These are phyloP conservation scores for Lasiosphaeriaceae sp. DNA, from an alignment of 495 filamentous ascomycete genomes.

Conservation along the genomic window DNA sequence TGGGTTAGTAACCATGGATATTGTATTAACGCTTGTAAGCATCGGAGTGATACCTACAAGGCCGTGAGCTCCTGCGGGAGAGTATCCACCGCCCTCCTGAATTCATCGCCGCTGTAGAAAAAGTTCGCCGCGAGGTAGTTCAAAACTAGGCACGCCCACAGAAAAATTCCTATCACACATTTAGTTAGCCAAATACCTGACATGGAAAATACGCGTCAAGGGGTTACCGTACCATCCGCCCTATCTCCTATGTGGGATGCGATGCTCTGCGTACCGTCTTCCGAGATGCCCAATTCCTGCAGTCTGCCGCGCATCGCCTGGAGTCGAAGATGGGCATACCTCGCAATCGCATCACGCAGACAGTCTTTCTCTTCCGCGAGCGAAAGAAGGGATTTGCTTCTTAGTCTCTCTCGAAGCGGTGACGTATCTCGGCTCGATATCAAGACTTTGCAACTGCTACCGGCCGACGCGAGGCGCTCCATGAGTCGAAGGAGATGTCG, in stretches of 20 bases:
- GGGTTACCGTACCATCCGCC: constrained; percentile 21
- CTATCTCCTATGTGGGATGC: constrained; percentile 12
- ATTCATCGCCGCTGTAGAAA: constrained; percentile 23
- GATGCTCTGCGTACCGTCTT: constrained; percentile 11
- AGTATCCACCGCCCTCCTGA: constrained; percentile 15
- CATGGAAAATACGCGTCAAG: constrained; percentile 2
- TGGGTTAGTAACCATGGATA: background rate
- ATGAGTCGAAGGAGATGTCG: constrained; percentile 18
- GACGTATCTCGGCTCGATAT: constrained; percentile 18
- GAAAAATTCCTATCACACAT: constrained; percentile 28
- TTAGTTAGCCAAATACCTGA: background rate
- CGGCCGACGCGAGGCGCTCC: constrained; percentile 10
- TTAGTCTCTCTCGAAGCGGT: constrained; percentile 2
- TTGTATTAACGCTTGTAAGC: background rate
- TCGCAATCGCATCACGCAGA: constrained; percentile 17
- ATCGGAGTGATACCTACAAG: constrained; percentile 17
- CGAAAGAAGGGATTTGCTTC: constrained; percentile 18
- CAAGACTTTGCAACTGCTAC: constrained; percentile 21
- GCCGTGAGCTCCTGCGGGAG: constrained; percentile 22
- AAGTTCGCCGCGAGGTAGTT: constrained; percentile 29
- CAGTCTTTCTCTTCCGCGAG: constrained; percentile 25
- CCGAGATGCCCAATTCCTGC: constrained; percentile 14
- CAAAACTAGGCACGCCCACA: constrained; percentile 30
- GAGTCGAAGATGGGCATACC: constrained; percentile 19
- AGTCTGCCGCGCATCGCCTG: constrained; percentile 9